phyloP scores from a whole-genome alignment of 1,284 basidiomycete species.

The Ceratobasidium sp. region DNA sequence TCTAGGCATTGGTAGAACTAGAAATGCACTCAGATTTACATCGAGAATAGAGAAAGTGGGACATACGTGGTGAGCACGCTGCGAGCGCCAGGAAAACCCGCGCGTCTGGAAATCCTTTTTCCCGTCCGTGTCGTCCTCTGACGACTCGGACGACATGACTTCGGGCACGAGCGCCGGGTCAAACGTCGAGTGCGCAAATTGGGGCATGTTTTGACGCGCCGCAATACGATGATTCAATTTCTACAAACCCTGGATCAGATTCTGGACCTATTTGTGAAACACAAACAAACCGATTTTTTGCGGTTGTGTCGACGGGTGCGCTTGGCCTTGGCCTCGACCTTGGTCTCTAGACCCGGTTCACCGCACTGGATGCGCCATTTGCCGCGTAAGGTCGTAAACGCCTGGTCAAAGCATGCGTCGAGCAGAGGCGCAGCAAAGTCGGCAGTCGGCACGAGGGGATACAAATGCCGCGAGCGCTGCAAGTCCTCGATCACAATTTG shows the following conservation, averaged over 20 bases:
- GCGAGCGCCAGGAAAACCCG: slow-evolving; percentile 37
- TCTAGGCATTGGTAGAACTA: slow-evolving; percentile 41
- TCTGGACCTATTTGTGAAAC: background rate
- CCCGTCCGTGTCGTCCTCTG: slow-evolving; percentile 33
- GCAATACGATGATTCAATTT: slow-evolving; percentile 31
- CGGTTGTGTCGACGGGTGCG: slow-evolving; percentile 39
- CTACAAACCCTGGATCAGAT: background rate
- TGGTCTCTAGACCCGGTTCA: slow-evolving; percentile 36
- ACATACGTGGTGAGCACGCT: slow-evolving; percentile 31
- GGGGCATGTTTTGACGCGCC: slow-evolving; percentile 25
- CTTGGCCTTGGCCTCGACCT: slow-evolving; percentile 41
- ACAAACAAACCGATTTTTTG: slow-evolving; percentile 30
- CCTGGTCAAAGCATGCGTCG: slow-evolving; percentile 39
- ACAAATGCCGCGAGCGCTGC: slow-evolving; percentile 39
- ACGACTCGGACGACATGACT: slow-evolving; percentile 40
- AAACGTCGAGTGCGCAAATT: slow-evolving; percentile 28
- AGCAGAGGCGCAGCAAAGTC: slow-evolving; percentile 41
- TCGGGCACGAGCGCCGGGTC: slow-evolving; percentile 31
- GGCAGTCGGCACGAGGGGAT: slow-evolving; percentile 40
- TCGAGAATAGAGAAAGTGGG: background rate
- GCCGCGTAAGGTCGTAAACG: slow-evolving; percentile 35
- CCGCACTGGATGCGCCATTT: slow-evolving; percentile 42
- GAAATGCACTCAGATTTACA: background rate
- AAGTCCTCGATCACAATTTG: slow-evolving; percentile 43
- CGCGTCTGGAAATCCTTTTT: slow-evolving; percentile 42